Conservation (phyloP, 192 early-diverging fungal species). For the Entophlyctis luteolus region DNA sequence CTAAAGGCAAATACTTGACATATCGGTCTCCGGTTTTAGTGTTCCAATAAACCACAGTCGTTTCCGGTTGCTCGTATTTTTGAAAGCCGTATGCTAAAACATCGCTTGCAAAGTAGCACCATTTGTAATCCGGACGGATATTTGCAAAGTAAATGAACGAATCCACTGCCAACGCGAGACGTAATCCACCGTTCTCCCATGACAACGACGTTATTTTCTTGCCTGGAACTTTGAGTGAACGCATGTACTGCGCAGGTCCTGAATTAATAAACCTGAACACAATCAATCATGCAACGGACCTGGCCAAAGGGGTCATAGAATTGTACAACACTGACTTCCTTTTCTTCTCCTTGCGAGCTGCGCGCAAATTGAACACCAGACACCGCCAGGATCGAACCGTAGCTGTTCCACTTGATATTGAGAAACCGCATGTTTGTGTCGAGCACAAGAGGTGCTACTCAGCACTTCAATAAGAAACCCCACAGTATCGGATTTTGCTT, state of each 20-base stretch:
- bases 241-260: conserved; percentile 44
- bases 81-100: conserved; percentile 50
- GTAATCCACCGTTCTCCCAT: conserved; percentile 57
- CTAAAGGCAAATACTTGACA: conserved; percentile 38
- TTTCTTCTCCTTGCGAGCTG: conserved; percentile 53
- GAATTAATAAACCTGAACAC: neutral
- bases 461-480: neutral
- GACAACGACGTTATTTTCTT: conserved; percentile 50
- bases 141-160: conserved; percentile 63
- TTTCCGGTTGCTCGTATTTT: conserved; percentile 41
- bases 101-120: conserved; percentile 47
- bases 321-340: conserved; percentile 54
- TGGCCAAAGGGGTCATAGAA: conserved; percentile 54
- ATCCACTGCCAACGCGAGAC: conserved; percentile 58
- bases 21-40: conserved; percentile 49
- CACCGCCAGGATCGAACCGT: conserved; percentile 56
- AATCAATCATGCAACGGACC: conserved; percentile 38
- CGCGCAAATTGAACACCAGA: conserved; percentile 47
- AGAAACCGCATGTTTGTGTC: conserved; percentile 54
- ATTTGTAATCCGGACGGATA: conserved; percentile 54
- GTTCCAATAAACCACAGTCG: conserved; percentile 53
- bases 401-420: conserved; percentile 54
- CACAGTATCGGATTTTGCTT: neutral
- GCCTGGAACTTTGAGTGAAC: conserved; percentile 58
- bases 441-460: conserved; percentile 46